Percentiles rank a stretch among this genome's conserved stretches.
Evolutionary conservation across 164 flowering plant genomes (phyloP).

Genomic region (Vitis vinifera): DNA sequence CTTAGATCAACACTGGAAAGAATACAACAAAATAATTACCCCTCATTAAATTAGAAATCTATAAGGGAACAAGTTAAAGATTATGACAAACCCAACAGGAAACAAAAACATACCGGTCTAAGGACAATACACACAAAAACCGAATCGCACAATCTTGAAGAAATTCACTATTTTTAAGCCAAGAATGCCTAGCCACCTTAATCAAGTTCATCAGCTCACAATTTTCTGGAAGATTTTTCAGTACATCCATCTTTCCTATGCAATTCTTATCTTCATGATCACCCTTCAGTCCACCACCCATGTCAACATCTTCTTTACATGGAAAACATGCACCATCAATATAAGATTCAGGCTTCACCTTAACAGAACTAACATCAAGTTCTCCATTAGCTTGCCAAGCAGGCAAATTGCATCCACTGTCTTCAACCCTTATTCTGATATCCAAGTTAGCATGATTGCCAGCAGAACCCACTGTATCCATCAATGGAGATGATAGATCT

Average conservation of each 20-base stretch:
- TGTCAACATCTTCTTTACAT: conserved; percentile 25
- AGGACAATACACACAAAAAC: conserved; percentile 76
- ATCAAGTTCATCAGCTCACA: conserved; percentile 59
- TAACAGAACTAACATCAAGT: conserved; percentile 31
- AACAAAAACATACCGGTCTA: conserved; percentile 74
- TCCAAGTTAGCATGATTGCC: conserved; percentile 21
- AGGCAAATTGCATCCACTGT: conserved; percentile 24
- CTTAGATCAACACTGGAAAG: not conserved
- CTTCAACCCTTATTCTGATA: conserved; percentile 36
- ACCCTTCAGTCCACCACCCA: conserved; percentile 19
- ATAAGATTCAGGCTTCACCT: conserved; percentile 45
- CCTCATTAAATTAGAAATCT: not conserved
- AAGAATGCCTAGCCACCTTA: conserved; percentile 69
- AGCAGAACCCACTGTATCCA: conserved; percentile 16
- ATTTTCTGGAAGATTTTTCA: conserved; percentile 41
- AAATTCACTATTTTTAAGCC: conserved; percentile 84
- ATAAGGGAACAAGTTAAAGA: not conserved
- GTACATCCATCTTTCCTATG: conserved; percentile 19
- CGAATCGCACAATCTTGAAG: conserved; percentile 98
- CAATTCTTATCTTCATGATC: conserved; percentile 25
- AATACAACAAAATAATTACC: not conserved
- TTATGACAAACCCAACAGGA: conserved; percentile 3
- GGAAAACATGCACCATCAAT: conserved; percentile 16
- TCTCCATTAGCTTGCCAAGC: conserved; percentile 33
- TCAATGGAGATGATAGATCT: conserved; percentile 22